Evolutionary conservation across 805 yeast genomes (phyloP).

Genomic region (Candida incommunis): DNA sequence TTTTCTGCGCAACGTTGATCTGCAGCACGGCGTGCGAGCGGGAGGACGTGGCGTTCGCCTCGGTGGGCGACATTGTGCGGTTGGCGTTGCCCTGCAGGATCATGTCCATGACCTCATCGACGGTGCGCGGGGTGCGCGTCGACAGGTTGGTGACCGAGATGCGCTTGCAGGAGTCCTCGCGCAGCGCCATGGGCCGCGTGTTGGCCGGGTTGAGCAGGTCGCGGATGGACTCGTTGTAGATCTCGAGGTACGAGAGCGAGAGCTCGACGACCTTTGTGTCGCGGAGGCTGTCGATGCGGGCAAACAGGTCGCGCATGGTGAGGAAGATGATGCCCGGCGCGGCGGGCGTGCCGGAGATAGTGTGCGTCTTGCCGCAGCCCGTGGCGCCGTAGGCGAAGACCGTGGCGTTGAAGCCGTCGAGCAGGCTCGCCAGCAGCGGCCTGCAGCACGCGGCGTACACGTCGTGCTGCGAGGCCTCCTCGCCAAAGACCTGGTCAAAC

Average conservation of each 20-base stretch:
- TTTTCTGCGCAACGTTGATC: slow-evolving; percentile 49
- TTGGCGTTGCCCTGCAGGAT: slow-evolving; percentile 57
- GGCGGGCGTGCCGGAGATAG: slow-evolving; percentile 62
- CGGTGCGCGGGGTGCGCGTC: slow-evolving; percentile 36
- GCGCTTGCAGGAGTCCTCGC: slow-evolving; percentile 56
- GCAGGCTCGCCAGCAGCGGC: slow-evolving; percentile 56
- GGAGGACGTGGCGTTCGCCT: slow-evolving; percentile 81
- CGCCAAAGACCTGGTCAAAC: slow-evolving; percentile 70
- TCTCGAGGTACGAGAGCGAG: slow-evolving; percentile 57
- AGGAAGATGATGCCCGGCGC: slow-evolving; percentile 69
- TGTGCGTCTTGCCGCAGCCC: slow-evolving; percentile 95
- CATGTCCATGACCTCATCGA: slow-evolving; percentile 39
- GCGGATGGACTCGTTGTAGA: slow-evolving; percentile 78
- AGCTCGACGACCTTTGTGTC: slow-evolving; percentile 48
- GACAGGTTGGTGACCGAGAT: slow-evolving; percentile 64
- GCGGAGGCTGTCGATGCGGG: slow-evolving; percentile 37
- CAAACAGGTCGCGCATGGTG: slow-evolving; percentile 64
- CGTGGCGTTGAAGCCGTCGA: slow-evolving; percentile 82
- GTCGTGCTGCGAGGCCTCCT: slow-evolving; percentile 44
- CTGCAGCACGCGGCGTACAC: slow-evolving; percentile 54
- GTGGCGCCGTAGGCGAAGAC: slow-evolving; percentile 94
- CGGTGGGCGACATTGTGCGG: slow-evolving; percentile 77
- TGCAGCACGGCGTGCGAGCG: slow-evolving; percentile 91
- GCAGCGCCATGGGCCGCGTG: slow-evolving; percentile 26
- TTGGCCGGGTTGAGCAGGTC: slow-evolving; percentile 57